Conservation (phyloP, 495 filamentous ascomycete species). For the Talaromyces thailandensis region DNA sequence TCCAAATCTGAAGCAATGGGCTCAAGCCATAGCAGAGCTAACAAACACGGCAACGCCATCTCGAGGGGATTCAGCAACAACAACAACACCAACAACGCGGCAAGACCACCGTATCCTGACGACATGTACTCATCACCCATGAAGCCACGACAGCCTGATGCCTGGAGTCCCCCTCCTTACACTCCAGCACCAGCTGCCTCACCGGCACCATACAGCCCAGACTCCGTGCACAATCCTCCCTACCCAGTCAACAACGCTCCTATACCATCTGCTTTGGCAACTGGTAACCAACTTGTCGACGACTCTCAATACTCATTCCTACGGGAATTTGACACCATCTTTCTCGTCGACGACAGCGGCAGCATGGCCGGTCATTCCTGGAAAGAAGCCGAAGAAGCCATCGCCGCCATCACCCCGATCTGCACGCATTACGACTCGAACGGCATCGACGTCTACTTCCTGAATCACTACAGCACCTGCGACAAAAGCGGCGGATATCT, state of each 20-base stretch:
- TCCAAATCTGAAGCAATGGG: not conserved
- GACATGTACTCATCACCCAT: not conserved
- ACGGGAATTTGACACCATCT: slow-evolving; percentile 77
- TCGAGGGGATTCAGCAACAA: not conserved
- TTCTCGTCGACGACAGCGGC: slow-evolving; percentile 87
- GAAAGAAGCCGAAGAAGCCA: slow-evolving; percentile 63
- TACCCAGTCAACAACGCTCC: not conserved
- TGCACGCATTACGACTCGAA: slow-evolving; percentile 76
- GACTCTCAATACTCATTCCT: slow-evolving; percentile 69
- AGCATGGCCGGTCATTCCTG: slow-evolving; percentile 78
- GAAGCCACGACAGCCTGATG: not conserved
- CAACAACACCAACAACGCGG: not conserved
- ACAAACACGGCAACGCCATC: not conserved
- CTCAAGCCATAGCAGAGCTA: not conserved
- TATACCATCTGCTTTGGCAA: not conserved
- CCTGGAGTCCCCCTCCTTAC: slow-evolving; percentile 31
- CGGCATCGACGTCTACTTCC: slow-evolving; percentile 92
- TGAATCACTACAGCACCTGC: slow-evolving; percentile 50
- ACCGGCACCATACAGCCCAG: not conserved
- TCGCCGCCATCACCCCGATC: slow-evolving; percentile 73
- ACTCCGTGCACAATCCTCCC: not conserved
- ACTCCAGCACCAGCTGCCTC: slow-evolving; percentile 7
- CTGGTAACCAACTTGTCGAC: not conserved
- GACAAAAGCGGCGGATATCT: slow-evolving; percentile 35
- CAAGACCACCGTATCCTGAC: not conserved